Conservation (phyloP, 2,329 filamentous ascomycete species). For the Epichloe uncinata region DNA sequence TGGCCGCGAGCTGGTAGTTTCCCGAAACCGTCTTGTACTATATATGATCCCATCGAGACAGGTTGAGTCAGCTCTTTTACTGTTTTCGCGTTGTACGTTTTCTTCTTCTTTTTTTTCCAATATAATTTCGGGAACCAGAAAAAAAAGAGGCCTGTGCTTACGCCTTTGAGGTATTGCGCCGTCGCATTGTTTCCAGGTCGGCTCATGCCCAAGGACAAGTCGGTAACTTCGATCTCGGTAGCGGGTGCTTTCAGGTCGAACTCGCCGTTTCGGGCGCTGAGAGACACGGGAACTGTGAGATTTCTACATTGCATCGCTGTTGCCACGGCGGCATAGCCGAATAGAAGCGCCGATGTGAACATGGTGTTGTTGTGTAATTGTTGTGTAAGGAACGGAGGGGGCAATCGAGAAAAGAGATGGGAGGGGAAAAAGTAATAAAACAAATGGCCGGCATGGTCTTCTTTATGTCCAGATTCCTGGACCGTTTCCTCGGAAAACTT, state of each 20-base stretch:
- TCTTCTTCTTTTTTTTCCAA: too few species aligned
- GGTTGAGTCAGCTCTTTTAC: not conserved
- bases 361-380: constrained; percentile 4
- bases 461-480: not conserved
- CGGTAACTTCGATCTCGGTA: constrained; percentile 42
- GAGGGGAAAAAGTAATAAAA: not conserved
- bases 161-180: constrained; percentile 28
- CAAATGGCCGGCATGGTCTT: not conserved
- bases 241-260: constrained; percentile 36
- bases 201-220: constrained; percentile 38
- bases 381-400: too few species aligned
- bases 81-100: too few species aligned
- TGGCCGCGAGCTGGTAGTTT: constrained; percentile 43
- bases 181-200: constrained; percentile 38
- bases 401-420: not conserved
- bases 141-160: constrained; percentile 7
- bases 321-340: constrained; percentile 14
- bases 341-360: constrained; percentile 11
- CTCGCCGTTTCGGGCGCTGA: constrained; percentile 38
- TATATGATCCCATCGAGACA: not conserved
- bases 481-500: not conserved
- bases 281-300: constrained; percentile 40
- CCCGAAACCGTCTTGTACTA: constrained; percentile 37
- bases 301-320: constrained; percentile 30
- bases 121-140: not conserved